Evolutionary conservation across 306 rosid genomes (phyloP).

Genomic region (Trifolium repens): DNA sequence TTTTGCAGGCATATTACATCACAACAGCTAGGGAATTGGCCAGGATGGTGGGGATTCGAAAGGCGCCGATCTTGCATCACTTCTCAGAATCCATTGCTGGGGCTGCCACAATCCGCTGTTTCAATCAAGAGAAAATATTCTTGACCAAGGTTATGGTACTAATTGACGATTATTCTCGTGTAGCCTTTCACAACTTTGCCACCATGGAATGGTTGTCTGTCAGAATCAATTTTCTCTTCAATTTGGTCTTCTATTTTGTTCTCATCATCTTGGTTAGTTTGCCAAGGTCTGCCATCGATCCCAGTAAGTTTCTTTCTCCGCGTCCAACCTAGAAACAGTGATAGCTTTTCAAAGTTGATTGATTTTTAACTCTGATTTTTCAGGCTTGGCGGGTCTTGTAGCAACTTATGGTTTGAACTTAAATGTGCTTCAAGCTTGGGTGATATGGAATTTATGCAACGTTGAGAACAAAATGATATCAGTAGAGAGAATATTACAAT

Average conservation of each 20-base stretch:
- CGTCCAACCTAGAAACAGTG: constrained; percentile 4
- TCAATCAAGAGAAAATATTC: constrained; percentile 69
- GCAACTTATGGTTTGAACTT: constrained; percentile 83
- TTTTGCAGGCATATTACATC: constrained; percentile 73
- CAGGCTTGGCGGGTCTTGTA: constrained; percentile 87
- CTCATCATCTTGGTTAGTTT: constrained; percentile 69
- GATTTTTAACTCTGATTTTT: constrained; percentile 37
- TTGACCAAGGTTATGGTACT: constrained; percentile 50
- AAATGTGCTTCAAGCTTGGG: constrained; percentile 88
- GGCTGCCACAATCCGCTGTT: constrained; percentile 71
- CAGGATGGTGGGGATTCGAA: constrained; percentile 80
- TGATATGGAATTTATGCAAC: constrained; percentile 87
- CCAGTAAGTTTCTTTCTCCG: constrained; percentile 58
- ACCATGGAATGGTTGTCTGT: constrained; percentile 89
- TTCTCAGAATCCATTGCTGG: constrained; percentile 79
- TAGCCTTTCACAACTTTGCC: constrained; percentile 76
- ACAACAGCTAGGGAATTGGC: constrained; percentile 84
- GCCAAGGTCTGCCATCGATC: constrained; percentile 73
- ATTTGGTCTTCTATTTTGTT: constrained; percentile 66
- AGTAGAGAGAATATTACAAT: constrained; percentile 82
- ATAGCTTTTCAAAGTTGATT: constrained; percentile 13
- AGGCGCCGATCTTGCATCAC: constrained; percentile 85
- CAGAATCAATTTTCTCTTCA: constrained; percentile 79
- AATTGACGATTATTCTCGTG: constrained; percentile 70
- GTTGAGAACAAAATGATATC: constrained; percentile 95